Evolutionary conservation across 148 eudicot genomes (phyloP).

Genomic region (Diospyros lotus): DNA sequence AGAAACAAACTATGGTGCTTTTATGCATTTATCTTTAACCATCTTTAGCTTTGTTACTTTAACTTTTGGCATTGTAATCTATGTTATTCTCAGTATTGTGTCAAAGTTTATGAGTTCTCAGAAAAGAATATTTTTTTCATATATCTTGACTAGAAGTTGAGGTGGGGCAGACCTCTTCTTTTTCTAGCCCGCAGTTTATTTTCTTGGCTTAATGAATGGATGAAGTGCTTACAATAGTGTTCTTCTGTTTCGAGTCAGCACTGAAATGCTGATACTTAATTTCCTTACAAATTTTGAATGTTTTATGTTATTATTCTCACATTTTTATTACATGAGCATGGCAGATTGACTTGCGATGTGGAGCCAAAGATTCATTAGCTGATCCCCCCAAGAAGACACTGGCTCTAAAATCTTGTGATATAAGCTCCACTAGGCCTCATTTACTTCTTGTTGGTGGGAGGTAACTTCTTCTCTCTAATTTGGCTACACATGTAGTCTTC

Average conservation of each 20-base stretch:
- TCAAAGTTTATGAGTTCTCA: background rate
- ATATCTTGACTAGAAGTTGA: background rate
- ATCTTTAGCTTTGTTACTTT: conserved; percentile 7
- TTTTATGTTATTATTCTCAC: conserved; percentile 22
- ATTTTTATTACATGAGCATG: conserved; percentile 33
- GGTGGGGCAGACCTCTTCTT: background rate
- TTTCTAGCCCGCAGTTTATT: background rate
- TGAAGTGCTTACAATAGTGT: background rate
- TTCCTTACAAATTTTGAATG: background rate
- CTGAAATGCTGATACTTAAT: background rate
- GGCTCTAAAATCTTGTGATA: conserved; percentile 80
- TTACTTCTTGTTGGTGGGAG: conserved; percentile 97
- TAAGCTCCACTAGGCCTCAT: conserved; percentile 84
- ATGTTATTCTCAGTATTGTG: background rate
- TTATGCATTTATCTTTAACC: background rate
- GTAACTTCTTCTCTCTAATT: conserved; percentile 25
- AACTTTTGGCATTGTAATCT: background rate
- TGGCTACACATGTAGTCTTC: background rate
- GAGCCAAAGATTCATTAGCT: conserved; percentile 75
- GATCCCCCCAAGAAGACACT: conserved; percentile 86
- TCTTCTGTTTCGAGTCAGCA: background rate
- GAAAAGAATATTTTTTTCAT: background rate
- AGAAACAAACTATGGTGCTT: background rate
- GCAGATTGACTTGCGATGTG: conserved; percentile 93
- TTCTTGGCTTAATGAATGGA: background rate